Evolutionary conservation across 2,329 filamentous ascomycete species (phyloP), one percentile per base, ranked within the genome.

Genomic region (Cladosporium colombiae): DNA sequence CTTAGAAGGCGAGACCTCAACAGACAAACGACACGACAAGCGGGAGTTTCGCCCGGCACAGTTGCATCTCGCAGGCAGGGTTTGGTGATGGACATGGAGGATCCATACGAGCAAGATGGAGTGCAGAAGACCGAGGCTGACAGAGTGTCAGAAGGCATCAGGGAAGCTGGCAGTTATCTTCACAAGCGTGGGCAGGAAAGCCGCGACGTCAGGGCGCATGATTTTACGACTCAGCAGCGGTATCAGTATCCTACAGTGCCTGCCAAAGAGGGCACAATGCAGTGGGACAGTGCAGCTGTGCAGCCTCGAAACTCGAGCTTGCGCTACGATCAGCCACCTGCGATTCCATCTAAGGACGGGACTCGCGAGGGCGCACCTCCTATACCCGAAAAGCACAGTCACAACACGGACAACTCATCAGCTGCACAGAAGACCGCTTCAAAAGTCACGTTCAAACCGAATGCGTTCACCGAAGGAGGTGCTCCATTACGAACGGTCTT

Each of bases 381-480:
- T 1, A 21, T 59, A 27, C 65, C 65, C 27, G 60, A 16, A 23
- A 66, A 67, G 40, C 21, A 27, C 57, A 55, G 8, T 29, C 11
- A 57, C 25, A 55, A 18, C 16, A 13, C 1, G 5, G n/a, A 16
- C 5, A n/a, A 31, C 3, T 8, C 50, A 8, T 5, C 53, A 6
- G 31, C 16, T 44, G 18, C 56, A 25, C 21, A 44, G 10, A 60
- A 60, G 13, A 29, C 55, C 16, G 63, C 63, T 33, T 59, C 63
- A 14, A 40, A 65, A 6, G 58, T 66, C 71, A 92, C 91, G 16
- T 96, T 96, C 81, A 87, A 88, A 68, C 91, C 94, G 1, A 89
- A 91, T 1, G 93, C 92, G 1, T 95, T 93, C 75, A 88, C 97
- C 18, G 95, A 99, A 77, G 93, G 92, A 71, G 95, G 94, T 21